Base-by-base conservation (phyloP, 108 stramenopile species). In the Cyclotella cryptica region DNA sequence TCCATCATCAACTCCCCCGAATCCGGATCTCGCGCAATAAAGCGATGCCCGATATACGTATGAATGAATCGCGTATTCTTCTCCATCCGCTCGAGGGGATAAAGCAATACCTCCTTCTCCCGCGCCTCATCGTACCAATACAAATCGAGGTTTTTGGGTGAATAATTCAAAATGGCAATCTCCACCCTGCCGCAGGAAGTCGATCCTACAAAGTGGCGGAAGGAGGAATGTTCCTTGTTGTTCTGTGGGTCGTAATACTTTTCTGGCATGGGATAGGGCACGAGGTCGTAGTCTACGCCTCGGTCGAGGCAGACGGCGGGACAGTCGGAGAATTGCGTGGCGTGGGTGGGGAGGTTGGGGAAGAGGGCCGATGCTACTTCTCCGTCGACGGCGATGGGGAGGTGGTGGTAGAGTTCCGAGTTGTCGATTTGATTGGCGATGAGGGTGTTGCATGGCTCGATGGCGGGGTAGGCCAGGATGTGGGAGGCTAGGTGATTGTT, bases 151-250 rank as follows among this genome's bases (percentile, higher is more conserved):
- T 12, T 83, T 54, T 68, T 59, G 40, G 52, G 77, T 60, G 71
- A 58, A 69, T 92, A 92, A 66, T 89, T 89, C 13, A 92, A 70
- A 42, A 92, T 74, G 59, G 88, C 85, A 12, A 82, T 63, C 57
- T 92, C 91, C 3, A 87, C 89, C 41, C 43, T 41, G 0, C 69
- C 69, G 49, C 91, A 85, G 29, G 82, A 77, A 13, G 15, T 9
- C 0, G 74, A 75, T 15, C 63, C 40, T 8, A 83, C 0, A 42
- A 83, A 89, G 22, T 55, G 13, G 6, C 8, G 13, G 17, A 55
- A 21, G 54, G 77, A 74, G 72, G 81, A 69, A 40, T 84, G 64
- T 27, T 72, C 74, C 10, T 78, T 78, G 35, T 79, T 60, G 18
- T 54, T 45, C 22, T 19, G 18, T 22, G 83, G 61, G 35, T 72